Evolutionary conservation across 495 filamentous ascomycete genomes (phyloP).

Genomic region (Entonaema liquescens): DNA sequence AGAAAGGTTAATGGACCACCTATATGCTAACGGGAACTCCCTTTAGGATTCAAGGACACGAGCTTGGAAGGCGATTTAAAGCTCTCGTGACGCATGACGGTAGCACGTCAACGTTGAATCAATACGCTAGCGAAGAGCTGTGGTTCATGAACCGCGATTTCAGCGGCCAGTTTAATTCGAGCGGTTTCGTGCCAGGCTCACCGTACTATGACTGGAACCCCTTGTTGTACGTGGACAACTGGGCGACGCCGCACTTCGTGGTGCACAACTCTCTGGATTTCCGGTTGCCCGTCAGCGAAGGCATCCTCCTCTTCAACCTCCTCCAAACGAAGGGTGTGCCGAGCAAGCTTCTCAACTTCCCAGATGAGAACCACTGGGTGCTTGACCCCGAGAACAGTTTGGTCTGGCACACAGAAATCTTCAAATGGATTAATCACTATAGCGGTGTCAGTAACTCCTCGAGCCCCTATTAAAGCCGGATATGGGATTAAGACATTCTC

Average conservation of each 20-base stretch:
- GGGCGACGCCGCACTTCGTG: slow-evolving; percentile 76
- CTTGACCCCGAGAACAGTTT: slow-evolving; percentile 77
- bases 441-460: slow-evolving; percentile 56
- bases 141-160: slow-evolving; percentile 65
- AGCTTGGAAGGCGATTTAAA: slow-evolving; percentile 70
- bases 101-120: slow-evolving; percentile 69
- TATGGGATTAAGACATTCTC: not conserved
- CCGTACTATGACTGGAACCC: slow-evolving; percentile 78
- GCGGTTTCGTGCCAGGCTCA: slow-evolving; percentile 65
- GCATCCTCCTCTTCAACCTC: slow-evolving; percentile 76
- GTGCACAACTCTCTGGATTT: slow-evolving; percentile 82
- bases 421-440: slow-evolving; percentile 80
- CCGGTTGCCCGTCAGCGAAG: slow-evolving; percentile 72
- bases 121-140: slow-evolving; percentile 73
- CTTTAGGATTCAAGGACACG: slow-evolving; percentile 63
- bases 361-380: slow-evolving; percentile 73
- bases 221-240: slow-evolving; percentile 62
- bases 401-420: slow-evolving; percentile 76
- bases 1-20: not conserved
- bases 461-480: slow-evolving; percentile 41
- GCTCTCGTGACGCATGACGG: slow-evolving; percentile 82
- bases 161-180: slow-evolving; percentile 59
- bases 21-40: slow-evolving; percentile 32
- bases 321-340: slow-evolving; percentile 71
- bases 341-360: slow-evolving; percentile 67